A percentile compares a stretch with the other conserved stretches of the same genome.
Evolutionary conservation across 352 stramenopile species (phyloP).

Genomic region (Globisporangium megalacanthum): DNA sequence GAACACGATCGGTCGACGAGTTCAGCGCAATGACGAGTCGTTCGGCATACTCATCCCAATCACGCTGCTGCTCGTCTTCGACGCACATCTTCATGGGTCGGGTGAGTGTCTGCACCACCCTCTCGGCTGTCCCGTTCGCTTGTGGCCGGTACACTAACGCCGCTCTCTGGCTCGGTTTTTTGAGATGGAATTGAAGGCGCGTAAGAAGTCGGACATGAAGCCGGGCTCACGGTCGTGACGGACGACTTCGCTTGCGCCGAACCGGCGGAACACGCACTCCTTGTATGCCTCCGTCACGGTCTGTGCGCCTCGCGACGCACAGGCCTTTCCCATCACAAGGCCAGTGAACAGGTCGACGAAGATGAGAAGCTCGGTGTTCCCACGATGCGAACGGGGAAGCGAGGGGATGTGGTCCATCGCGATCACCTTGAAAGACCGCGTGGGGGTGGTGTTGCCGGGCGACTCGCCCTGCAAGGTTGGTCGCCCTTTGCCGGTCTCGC

Average conservation of each 20-base stretch:
- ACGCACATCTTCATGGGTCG: constrained; percentile 18
- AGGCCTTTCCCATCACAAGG: constrained; percentile 16
- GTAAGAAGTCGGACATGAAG: constrained; percentile 23
- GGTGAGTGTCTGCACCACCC: no score
- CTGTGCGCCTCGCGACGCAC: constrained; percentile 10
- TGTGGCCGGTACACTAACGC: constrained; percentile 19
- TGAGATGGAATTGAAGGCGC: constrained; percentile 15
- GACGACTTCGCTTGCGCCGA: constrained; percentile 16
- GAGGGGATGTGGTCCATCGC: constrained; percentile 26
- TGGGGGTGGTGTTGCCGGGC: constrained; percentile 12
- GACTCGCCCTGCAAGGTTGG: constrained; percentile 9
- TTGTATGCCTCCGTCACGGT: constrained; percentile 20
- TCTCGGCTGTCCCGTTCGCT: constrained; percentile 14
- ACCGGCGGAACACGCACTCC: constrained; percentile 13
- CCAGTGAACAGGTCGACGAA: no score
- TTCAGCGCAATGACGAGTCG: constrained; percentile 20
- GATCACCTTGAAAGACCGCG: constrained; percentile 19
- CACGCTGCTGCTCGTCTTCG: constrained; percentile 9
- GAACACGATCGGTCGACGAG: no score
- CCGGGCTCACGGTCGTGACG: constrained; percentile 19
- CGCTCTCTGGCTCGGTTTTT: constrained; percentile 6
- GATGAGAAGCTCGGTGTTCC: no score
- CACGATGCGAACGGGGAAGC: constrained; percentile 15
- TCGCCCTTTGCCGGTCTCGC: constrained; percentile 11
- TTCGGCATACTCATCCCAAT: constrained; percentile 28